Evolutionary conservation across 2,329 filamentous ascomycete genomes (phyloP).

Genomic region (Colletotrichum noveboracense): DNA sequence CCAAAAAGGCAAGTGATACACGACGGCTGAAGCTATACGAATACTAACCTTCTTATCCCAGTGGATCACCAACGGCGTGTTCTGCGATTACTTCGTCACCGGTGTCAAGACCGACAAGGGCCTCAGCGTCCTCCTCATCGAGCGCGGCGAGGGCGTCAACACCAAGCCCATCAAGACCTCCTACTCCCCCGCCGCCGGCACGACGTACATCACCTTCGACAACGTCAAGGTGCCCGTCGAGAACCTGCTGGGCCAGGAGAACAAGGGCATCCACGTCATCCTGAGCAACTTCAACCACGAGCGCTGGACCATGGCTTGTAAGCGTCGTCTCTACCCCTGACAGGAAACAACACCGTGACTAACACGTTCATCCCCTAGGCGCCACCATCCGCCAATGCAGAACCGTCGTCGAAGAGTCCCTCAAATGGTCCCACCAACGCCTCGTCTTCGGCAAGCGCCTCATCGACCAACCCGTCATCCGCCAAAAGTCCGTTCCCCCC

Average conservation of each 20-base stretch:
- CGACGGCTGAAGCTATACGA: neutral
- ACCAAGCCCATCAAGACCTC: conserved; percentile 81
- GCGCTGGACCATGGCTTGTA: conserved; percentile 76
- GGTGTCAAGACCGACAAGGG: conserved; percentile 82
- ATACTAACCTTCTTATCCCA: neutral
- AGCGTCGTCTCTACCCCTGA: conserved; percentile 23
- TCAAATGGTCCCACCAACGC: conserved; percentile 90
- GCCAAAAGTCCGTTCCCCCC: conserved; percentile 66
- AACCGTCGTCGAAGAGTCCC: conserved; percentile 78
- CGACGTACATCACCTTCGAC: conserved; percentile 81
- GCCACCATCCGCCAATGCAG: conserved; percentile 69
- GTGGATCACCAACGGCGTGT: conserved; percentile 72
- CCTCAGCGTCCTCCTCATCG: conserved; percentile 78
- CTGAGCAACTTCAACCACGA: conserved; percentile 91
- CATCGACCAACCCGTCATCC: conserved; percentile 83
- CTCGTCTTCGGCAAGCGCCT: conserved; percentile 84
- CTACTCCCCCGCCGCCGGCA: conserved; percentile 81
- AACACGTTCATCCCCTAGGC: conserved; percentile 35
- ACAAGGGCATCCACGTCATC: conserved; percentile 86
- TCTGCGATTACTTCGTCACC: conserved; percentile 82
- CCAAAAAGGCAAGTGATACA: conserved; percentile 62
- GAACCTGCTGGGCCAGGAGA: conserved; percentile 80
- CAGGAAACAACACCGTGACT: neutral
- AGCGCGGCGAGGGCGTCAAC: conserved; percentile 75
- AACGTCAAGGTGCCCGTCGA: conserved; percentile 84